A percentile compares a stretch with the other conserved stretches of the same genome.
phyloP scores from a whole-genome alignment of 1,139 yeast species.

The Pichia sp. region DNA sequence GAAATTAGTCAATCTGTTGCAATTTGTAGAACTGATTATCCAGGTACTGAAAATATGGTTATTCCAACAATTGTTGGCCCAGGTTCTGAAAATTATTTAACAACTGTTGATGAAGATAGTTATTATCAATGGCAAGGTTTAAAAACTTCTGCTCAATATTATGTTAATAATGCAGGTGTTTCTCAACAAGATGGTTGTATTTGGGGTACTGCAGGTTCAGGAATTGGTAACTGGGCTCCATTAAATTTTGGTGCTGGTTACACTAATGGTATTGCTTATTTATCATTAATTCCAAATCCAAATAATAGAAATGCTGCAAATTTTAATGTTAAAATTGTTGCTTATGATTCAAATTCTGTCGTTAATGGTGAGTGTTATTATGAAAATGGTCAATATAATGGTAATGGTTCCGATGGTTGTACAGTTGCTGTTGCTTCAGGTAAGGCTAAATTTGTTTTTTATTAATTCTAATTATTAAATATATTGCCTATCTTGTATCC shows the following conservation, averaged over 20 bases:
- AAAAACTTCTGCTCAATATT: constrained; percentile 69
- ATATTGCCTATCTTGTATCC: too few relatives aligned
- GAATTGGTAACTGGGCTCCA: constrained; percentile 83
- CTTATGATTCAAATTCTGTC: constrained; percentile 42
- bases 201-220: constrained; percentile 64
- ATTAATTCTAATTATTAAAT: constrained; percentile 19
- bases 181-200: constrained; percentile 66
- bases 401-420: constrained; percentile 67
- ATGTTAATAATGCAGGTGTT: constrained; percentile 78
- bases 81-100: constrained; percentile 50
- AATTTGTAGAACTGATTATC: constrained; percentile 81
- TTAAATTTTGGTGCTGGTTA: constrained; percentile 73
- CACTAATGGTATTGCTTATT: constrained; percentile 52
- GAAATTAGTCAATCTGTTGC: constrained; percentile 55
- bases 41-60: constrained; percentile 86
- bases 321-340: constrained; percentile 65
- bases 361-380: constrained; percentile 60
- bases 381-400: constrained; percentile 57
- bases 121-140: constrained; percentile 65
- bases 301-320: constrained; percentile 58
- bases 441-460: constrained; percentile 62
- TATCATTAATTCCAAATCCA: constrained; percentile 78
- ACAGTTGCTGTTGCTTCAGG: constrained; percentile 67
- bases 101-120: constrained; percentile 57
- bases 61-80: constrained; percentile 66